Evolutionary conservation across 2,329 filamentous ascomycete genomes (phyloP), one percentile per base, ranked within the genome.

Genomic region (Penicillium sp.): DNA sequence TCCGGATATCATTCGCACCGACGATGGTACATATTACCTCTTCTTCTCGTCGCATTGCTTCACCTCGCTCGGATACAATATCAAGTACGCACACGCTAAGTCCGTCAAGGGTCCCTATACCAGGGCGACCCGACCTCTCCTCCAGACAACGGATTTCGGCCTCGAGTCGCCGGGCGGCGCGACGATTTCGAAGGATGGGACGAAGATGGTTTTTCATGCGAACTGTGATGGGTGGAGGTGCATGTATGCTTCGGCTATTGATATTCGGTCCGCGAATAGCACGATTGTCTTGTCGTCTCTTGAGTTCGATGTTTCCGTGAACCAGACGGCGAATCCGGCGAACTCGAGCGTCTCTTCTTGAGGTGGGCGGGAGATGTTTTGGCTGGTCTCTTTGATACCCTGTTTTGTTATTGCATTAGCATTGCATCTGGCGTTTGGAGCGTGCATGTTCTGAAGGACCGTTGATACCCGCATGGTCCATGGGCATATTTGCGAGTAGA

Each of bases 31-130:
- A 13, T 87, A 87, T 62, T 76, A 84, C 50, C 72, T 88, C 42
- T 86, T 87, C 68, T 88, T 81, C 70, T 84, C 81, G 61, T 82
- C 79, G 37, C 81, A 85, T 55, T 86, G 83, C 70, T 87, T 77
- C 68, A 77, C 76, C 2, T 77, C 79, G 8, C 68, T 79, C 5
- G 64, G 67, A 18, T 87, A 87, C 67, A 79, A 86, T 61, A 75
- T 86, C 18, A 80, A 80, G 52, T 87, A 86, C 62, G 84, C 85
- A 3, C 79, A 79, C 16, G 73, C 79, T 2, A 65, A 53, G 11
- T 66, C 67, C 8, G 55, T 76, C 39, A 58, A 57, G 24, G 74
- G 75, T 0, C 71, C 73, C 1, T 76, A 76, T 48, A 67, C 53
- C 2, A 68, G 70, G 39, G 67, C 67, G 5, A 26, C 47, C 19